These are phyloP conservation scores for Cladosporium oxysporum DNA, from an alignment of 2,329 filamentous ascomycete genomes.

Conservation along the genomic window DNA sequence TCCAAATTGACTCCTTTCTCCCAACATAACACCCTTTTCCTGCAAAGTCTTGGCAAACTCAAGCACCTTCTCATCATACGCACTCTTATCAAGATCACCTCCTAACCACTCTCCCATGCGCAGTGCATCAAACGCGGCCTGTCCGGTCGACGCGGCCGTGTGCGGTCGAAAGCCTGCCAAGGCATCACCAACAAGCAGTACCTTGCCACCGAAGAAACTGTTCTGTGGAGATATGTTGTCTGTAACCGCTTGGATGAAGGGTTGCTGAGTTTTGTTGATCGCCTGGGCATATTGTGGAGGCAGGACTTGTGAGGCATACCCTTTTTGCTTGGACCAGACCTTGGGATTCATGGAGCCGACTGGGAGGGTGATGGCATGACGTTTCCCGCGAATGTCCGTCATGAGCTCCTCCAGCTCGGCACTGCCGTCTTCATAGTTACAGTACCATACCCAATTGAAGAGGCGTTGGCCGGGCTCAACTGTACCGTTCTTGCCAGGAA, in stretches of 20 bases:
- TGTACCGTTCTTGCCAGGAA: conserved; percentile 47
- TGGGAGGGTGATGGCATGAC: conserved; percentile 48
- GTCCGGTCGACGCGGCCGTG: conserved; percentile 49
- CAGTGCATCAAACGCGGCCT: conserved; percentile 50
- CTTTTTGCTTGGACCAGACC: conserved; percentile 44
- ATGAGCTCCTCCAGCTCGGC: conserved; percentile 45
- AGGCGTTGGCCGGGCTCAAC: conserved; percentile 44
- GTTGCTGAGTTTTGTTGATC: conserved; percentile 42
- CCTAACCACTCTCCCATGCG: conserved; percentile 43
- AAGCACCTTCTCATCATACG: conserved; percentile 42
- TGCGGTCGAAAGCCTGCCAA: conserved; percentile 51
- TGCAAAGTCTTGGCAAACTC: conserved; percentile 42
- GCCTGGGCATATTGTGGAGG: conserved; percentile 47
- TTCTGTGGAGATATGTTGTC: conserved; percentile 44
- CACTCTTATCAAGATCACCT: conserved; percentile 38
- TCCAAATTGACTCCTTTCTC: conserved; percentile 45
- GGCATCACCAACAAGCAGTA: conserved; percentile 51
- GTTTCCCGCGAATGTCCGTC: conserved; percentile 45
- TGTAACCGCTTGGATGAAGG: conserved; percentile 50
- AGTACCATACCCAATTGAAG: conserved; percentile 54
- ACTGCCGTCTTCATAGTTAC: conserved; percentile 43
- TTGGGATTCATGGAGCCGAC: conserved; percentile 42
- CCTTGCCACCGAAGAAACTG: conserved; percentile 43
- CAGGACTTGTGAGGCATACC: conserved; percentile 36
- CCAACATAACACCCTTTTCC: conserved; percentile 43